Evolutionary conservation across 148 eudicot genomes (phyloP).

Genomic region (Fagopyrum homotropicum): DNA sequence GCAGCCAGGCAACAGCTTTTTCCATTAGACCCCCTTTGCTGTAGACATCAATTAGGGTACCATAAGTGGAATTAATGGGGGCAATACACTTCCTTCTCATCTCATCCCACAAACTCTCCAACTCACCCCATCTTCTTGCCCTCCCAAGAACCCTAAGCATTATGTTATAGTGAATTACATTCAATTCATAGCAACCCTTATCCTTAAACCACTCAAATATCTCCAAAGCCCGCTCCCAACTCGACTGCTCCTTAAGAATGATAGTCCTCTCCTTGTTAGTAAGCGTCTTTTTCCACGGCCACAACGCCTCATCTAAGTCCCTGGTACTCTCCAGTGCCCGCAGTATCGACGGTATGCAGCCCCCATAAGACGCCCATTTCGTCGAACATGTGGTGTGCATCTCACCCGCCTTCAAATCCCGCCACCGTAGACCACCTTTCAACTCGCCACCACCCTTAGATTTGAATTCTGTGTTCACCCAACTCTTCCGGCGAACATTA

Average conservation of each 20-base stretch:
- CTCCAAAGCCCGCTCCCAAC: conserved; percentile 74
- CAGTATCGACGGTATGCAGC: conserved; percentile 56
- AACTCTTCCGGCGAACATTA: conserved; percentile 9
- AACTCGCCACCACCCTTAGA: conserved; percentile 12
- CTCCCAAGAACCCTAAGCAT: conserved; percentile 71
- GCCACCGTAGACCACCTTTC: conserved; percentile 3
- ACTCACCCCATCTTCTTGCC: conserved; percentile 54
- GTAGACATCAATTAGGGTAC: conserved; percentile 89
- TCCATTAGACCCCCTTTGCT: conserved; percentile 69
- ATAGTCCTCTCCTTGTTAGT: conserved; percentile 86
- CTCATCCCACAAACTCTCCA: conserved; percentile 64
- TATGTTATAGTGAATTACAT: conserved; percentile 89
- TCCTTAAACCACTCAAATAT: conserved; percentile 88
- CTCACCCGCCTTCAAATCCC: conserved; percentile 17
- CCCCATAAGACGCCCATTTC: conserved; percentile 69
- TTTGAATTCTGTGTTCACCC: conserved; percentile 7
- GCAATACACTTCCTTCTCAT: conserved; percentile 50
- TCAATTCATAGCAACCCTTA: conserved; percentile 80
- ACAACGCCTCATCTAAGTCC: conserved; percentile 72
- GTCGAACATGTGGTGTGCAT: conserved; percentile 63
- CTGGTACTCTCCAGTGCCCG: conserved; percentile 43
- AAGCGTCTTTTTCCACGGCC: conserved; percentile 70
- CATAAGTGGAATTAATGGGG: conserved; percentile 73
- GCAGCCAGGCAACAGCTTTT: conserved; percentile 62
- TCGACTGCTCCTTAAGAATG: conserved; percentile 75